Base-by-base conservation (phyloP, 352 stramenopile genomes). In the Aphanomyces cochlioides region DNA sequence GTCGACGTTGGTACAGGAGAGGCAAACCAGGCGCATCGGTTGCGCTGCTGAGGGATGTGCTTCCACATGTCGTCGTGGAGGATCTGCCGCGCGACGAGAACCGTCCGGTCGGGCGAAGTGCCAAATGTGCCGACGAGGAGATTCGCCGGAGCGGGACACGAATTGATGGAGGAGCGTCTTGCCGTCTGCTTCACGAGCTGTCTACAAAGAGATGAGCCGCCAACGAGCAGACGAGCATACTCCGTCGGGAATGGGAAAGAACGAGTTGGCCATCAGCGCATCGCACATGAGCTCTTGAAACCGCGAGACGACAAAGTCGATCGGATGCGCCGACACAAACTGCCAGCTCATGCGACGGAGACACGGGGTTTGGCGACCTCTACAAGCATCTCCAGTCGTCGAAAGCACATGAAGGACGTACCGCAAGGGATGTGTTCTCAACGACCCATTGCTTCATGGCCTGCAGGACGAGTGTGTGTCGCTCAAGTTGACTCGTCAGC, bases 251-350 rank as follows among this genome's bases (percentile, higher is more conserved):
- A 53, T 53, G 45, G 45, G 45, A 19, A n/a, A 53, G 45, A 53
- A 53, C n/a, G n/a, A 53, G n/a, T 53, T 53, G n/a, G 45, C n/a
- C 45, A 53, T 53, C 45, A 53, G n/a, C 45, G n/a, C 45, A 19
- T 53, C 45, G 45, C 45, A 53, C 45, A 53, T 53, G 45, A 53
- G 28, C 28, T 1, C 45, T 53, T 19, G 45, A 53, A 15, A 53
- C 45, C 45, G 45, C 13, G 13, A 15, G 45, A 53, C n/a, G 45
- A 53, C 28, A 28, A 28, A 28, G 1, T 0, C 45, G 45, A n/a
- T 19, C 13, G 45, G 2, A 15, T 53, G 13, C 13, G 45, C n/a
- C 45, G 38, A 19, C 34, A 50, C 60, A 13, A 38, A 13, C 38
- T n/a, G 0, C 19, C 43, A 21, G 47, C 38, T 38, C 17, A 17